Evolutionary conservation across 495 filamentous ascomycete species (phyloP).

Genomic region (Aspergillus baeticus): DNA sequence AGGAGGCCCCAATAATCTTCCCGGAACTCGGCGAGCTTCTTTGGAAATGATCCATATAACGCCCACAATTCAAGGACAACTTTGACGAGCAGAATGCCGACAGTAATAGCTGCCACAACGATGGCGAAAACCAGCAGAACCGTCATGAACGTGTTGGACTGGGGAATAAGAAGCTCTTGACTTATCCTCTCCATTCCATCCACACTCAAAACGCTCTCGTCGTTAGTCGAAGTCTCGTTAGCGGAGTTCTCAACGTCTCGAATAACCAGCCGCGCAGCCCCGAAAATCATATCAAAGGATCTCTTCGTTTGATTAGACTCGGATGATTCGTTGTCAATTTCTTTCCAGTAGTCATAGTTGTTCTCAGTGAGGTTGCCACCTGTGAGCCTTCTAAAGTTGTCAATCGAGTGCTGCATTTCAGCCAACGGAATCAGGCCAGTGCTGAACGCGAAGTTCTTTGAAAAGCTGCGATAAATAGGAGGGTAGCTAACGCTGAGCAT

Average conservation of each 20-base stretch:
- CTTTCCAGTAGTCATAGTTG: slow-evolving; percentile 59
- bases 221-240: slow-evolving; percentile 31
- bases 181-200: slow-evolving; percentile 72
- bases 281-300: slow-evolving; percentile 46
- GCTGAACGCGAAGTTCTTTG: slow-evolving; percentile 92
- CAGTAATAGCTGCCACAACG: slow-evolving; percentile 77
- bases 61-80: slow-evolving; percentile 91
- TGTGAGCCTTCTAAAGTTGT: slow-evolving; percentile 74
- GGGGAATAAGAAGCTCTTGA: slow-evolving; percentile 77
- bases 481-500: slow-evolving; percentile 93
- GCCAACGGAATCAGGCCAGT: slow-evolving; percentile 82
- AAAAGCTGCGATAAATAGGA: slow-evolving; percentile 78
- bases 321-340: slow-evolving; percentile 55
- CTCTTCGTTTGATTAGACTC: slow-evolving; percentile 50
- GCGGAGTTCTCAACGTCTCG: slow-evolving; percentile 51
- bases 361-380: slow-evolving; percentile 83
- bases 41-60: slow-evolving; percentile 82
- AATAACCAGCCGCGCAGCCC: slow-evolving; percentile 46
- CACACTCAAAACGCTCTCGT: slow-evolving; percentile 35
- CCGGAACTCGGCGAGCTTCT: slow-evolving; percentile 77
- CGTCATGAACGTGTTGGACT: slow-evolving; percentile 95
- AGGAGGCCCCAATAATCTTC: slow-evolving; percentile 95
- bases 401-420: slow-evolving; percentile 77
- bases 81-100: slow-evolving; percentile 87
- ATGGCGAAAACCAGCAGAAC: slow-evolving; percentile 86